A percentile compares a stretch with the other conserved stretches of the same genome.
Evolutionary conservation across 2,329 filamentous ascomycete species (phyloP).

Genomic region (Geosmithia morbida): DNA sequence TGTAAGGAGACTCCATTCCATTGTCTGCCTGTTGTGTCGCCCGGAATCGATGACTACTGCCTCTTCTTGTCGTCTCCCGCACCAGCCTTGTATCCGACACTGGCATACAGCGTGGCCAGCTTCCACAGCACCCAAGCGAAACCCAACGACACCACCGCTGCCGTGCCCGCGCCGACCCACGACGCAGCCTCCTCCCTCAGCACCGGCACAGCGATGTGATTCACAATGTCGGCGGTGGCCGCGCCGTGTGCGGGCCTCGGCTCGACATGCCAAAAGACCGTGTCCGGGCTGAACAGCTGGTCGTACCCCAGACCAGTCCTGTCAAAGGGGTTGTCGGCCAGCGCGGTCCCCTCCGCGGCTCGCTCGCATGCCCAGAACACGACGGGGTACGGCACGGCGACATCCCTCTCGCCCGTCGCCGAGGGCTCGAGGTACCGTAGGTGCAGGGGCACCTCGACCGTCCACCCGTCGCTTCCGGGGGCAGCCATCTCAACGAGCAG

Average conservation of each 20-base stretch:
- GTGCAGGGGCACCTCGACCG: conserved; percentile 64
- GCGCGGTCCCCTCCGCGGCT: conserved; percentile 27
- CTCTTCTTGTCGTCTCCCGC: conserved; percentile 8
- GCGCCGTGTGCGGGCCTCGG: conserved; percentile 24
- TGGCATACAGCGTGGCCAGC: conserved; percentile 22
- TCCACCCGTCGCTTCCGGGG: conserved; percentile 39
- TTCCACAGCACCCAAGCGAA: conserved; percentile 58
- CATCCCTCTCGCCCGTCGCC: conserved; percentile 32
- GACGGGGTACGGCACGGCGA: conserved; percentile 62
- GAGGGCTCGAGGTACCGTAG: conserved; percentile 65
- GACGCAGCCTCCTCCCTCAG: conserved; percentile 35
- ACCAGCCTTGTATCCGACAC: background rate
- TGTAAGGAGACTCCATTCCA: too few relatives aligned
- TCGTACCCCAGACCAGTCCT: conserved; percentile 77
- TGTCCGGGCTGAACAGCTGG: conserved; percentile 57
- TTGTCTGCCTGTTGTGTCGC: too few relatives aligned
- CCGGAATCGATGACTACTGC: conserved; percentile 1
- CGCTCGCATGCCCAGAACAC: conserved; percentile 84
- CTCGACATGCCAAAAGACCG: conserved; percentile 66
- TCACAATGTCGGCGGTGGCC: conserved; percentile 27
- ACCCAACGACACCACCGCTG: conserved; percentile 43
- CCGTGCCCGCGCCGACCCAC: conserved; percentile 40
- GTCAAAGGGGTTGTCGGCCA: conserved; percentile 73
- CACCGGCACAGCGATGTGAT: conserved; percentile 49
- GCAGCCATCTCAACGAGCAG: conserved; percentile 60